phyloP scores from a whole-genome alignment of 495 filamentous ascomycete species.

The Achaetomiella virescens region DNA sequence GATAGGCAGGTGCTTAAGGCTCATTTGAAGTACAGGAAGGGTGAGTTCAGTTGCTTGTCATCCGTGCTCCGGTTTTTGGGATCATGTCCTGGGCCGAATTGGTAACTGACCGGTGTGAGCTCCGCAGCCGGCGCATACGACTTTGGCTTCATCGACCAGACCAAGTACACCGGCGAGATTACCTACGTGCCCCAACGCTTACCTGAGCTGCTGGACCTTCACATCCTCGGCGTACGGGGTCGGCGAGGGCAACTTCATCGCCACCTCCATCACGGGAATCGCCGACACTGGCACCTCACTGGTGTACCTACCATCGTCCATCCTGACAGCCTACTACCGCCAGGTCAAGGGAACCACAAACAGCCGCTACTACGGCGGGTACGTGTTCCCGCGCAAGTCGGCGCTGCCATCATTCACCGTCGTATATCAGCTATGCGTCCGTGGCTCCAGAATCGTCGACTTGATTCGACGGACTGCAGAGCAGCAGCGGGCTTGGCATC shows the following conservation, averaged over 20 bases:
- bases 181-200: conserved; percentile 50
- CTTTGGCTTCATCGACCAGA: conserved; percentile 65
- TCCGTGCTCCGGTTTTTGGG: not conserved
- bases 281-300: conserved; percentile 75
- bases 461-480: conserved; percentile 64
- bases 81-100: too few species aligned
- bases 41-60: conserved; percentile 18
- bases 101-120: too few species aligned
- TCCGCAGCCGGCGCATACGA: conserved; percentile 59
- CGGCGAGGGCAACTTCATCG: conserved; percentile 37
- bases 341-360: conserved; percentile 50
- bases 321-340: conserved; percentile 62
- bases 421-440: conserved; percentile 52
- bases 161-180: conserved; percentile 59
- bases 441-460: conserved; percentile 22
- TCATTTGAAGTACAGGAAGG: conserved; percentile 54
- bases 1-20: conserved; percentile 60
- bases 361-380: conserved; percentile 52
- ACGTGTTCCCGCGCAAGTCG: conserved; percentile 60
- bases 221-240: conserved; percentile 56
- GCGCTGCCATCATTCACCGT: conserved; percentile 57
- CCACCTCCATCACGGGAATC: conserved; percentile 45
- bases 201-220: conserved; percentile 70
- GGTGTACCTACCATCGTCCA: conserved; percentile 50
- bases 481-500: conserved; percentile 55